These are phyloP conservation scores for Kokia cookei DNA, from an alignment of 441 rosid species.

Conservation along the genomic window DNA sequence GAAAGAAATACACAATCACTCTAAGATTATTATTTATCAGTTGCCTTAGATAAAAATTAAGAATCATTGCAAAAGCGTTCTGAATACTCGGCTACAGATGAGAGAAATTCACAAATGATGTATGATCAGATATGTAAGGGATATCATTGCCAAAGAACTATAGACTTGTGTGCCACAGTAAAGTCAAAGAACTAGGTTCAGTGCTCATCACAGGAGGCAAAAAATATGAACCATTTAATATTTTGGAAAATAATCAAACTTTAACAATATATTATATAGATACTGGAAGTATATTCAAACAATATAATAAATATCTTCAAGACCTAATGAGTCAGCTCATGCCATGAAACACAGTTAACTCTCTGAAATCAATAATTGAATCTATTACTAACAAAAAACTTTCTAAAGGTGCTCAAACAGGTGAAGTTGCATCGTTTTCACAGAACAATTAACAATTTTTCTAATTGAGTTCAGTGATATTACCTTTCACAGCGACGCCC, in stretches of 20 bases:
- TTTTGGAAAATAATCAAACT: background rate
- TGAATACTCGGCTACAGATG: background rate
- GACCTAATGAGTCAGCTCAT: background rate
- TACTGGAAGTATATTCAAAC: slow-evolving; percentile 3
- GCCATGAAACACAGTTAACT: background rate
- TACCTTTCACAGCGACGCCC: slow-evolving; percentile 65
- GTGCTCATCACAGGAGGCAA: background rate
- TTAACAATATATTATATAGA: background rate
- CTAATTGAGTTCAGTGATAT: slow-evolving; percentile 14
- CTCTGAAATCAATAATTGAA: background rate
- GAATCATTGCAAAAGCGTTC: background rate
- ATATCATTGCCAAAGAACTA: slow-evolving; percentile 2
- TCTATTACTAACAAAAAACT: slow-evolving; percentile 2
- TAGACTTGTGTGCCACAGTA: background rate
- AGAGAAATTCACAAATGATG: slow-evolving; percentile 1
- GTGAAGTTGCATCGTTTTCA: background rate
- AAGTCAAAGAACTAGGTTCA: background rate
- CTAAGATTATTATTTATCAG: background rate
- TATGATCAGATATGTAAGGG: slow-evolving; percentile 7
- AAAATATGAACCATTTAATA: slow-evolving; percentile 1
- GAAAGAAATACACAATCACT: background rate
- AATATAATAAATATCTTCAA: slow-evolving; percentile 2
- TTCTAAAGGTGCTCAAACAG: background rate
- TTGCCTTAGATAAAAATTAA: slow-evolving; percentile 1
- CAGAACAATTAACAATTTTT: background rate